Evolutionary conservation across 2,329 filamentous ascomycete species (phyloP).

Genomic region (Aaosphaeria arxii): DNA sequence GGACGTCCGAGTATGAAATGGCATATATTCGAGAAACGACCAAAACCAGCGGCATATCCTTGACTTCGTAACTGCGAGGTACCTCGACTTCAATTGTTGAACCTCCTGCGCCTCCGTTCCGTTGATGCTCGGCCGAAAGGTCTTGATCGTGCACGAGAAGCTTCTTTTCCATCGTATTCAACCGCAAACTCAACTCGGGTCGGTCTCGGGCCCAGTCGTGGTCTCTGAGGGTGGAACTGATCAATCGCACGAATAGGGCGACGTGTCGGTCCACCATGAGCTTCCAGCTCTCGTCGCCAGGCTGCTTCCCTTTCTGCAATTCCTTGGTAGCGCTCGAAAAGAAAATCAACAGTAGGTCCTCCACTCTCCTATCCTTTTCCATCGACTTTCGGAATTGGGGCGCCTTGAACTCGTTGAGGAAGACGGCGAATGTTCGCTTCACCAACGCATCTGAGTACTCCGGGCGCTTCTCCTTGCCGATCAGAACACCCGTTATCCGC

Average conservation of each 20-base stretch:
- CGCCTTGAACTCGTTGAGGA: slow-evolving; percentile 90
- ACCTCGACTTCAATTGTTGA: slow-evolving; percentile 77
- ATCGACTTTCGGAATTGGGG: slow-evolving; percentile 83
- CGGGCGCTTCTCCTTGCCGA: slow-evolving; percentile 77
- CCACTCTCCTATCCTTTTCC: slow-evolving; percentile 89
- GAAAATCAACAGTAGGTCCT: slow-evolving; percentile 92
- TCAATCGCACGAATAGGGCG: slow-evolving; percentile 86
- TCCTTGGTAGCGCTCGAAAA: slow-evolving; percentile 94
- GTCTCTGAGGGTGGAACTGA: slow-evolving; percentile 75
- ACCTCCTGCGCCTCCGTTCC: slow-evolving; percentile 56
- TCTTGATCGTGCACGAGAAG: slow-evolving; percentile 92
- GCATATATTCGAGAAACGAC: slow-evolving; percentile 84
- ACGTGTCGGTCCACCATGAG: slow-evolving; percentile 90
- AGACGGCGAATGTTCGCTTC: slow-evolving; percentile 91
- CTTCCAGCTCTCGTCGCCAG: slow-evolving; percentile 86
- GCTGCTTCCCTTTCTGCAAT: slow-evolving; percentile 70
- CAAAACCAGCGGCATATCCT: slow-evolving; percentile 93
- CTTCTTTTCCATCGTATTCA: slow-evolving; percentile 86
- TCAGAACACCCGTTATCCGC: slow-evolving; percentile 75
- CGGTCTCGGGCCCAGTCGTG: slow-evolving; percentile 82
- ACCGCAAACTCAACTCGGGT: slow-evolving; percentile 75
- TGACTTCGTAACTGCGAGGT: slow-evolving; percentile 86
- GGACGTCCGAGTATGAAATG: slow-evolving; percentile 72
- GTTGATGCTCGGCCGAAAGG: slow-evolving; percentile 61
- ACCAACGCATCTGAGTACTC: slow-evolving; percentile 89